phyloP scores from a whole-genome alignment of 768 basidiomycete genomes.

The Pleurotus platypus region DNA sequence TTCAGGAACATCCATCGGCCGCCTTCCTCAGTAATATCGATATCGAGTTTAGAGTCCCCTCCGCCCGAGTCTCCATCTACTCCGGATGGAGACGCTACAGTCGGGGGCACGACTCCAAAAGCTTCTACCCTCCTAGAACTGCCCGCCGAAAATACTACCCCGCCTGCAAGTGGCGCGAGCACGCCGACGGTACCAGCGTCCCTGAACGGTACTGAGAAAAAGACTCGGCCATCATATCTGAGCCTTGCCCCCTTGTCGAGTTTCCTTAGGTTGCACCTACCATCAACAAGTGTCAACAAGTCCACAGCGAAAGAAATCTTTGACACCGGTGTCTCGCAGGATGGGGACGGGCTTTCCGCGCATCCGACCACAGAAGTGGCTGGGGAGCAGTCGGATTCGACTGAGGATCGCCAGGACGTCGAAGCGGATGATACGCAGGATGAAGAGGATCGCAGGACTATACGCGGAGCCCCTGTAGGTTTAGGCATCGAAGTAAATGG shows the following conservation, averaged over 20 bases:
- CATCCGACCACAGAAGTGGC: neutral
- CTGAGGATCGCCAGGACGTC: neutral
- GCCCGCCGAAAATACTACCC: slow-evolving; percentile 32
- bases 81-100: slow-evolving; percentile 9
- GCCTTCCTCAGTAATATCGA: slow-evolving; percentile 3
- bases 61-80: slow-evolving; percentile 23
- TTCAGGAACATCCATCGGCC: neutral
- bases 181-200: slow-evolving; percentile 47
- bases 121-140: slow-evolving; percentile 20
- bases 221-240: slow-evolving; percentile 43
- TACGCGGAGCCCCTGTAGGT: slow-evolving; percentile 31
- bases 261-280: slow-evolving; percentile 9
- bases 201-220: slow-evolving; percentile 20
- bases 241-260: slow-evolving; percentile 62
- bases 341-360: neutral
- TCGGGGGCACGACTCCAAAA: slow-evolving; percentile 29
- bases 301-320: slow-evolving; percentile 12
- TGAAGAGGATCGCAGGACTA: slow-evolving; percentile 42
- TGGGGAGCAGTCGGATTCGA: neutral
- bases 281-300: slow-evolving; percentile 7
- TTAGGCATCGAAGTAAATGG: slow-evolving; percentile 10
- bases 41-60: slow-evolving; percentile 11
- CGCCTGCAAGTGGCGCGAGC: slow-evolving; percentile 50
- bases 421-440: slow-evolving; percentile 21
- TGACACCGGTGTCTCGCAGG: neutral